Evolutionary conservation across 768 basidiomycete genomes (phyloP), one percentile per base, ranked within the genome.

Genomic region (Termitomyces heimii): DNA sequence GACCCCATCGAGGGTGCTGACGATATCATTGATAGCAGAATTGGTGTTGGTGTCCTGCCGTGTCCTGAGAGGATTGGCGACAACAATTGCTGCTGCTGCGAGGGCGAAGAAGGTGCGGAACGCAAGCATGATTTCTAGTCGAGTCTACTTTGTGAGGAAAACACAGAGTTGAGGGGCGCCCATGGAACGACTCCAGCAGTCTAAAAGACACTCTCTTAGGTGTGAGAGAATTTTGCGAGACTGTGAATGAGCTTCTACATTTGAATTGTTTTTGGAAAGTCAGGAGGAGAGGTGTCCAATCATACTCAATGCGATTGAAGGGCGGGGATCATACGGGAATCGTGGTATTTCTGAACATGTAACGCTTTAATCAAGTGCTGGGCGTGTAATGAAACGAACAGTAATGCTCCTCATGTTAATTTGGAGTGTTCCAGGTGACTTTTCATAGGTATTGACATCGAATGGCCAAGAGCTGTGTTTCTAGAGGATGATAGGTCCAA

Each of bases 41-140:
- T 72, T 73, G 47, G 71, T 74, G 59, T 73, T 74, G 24, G 68
- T 66, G 34, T 66, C 42, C 62, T 73, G 71, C 54, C 72, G 68
- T 42, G 60, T 43, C 39, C 49, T 35, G 54, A 73, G 64, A 34
- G 66, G 66, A 52, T 66, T 68, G 39, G 71, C 73, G 43, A 70
- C 57, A 28, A 60, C 68, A 39, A 65, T 56, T 28, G 65, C 63
- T 44, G 67, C 61, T 26, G 67, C 64, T 22, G 68, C 65, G 34
- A 75, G 63, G 39, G 67, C 61, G 42, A 70, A 59, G 43, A 72
- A 42, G 54, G 66, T 53, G 54, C 67, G 67, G 57, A 70, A 62
- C 28, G 59, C 60, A 57, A 74, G 61, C 73, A 73, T 73, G 37
- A 51, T 64, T 55, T 53, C 31, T 53, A 43, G 29, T 47, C 28